Conservation (phyloP, 129 eudicot species). For the Centrapalus pauciflorus region DNA sequence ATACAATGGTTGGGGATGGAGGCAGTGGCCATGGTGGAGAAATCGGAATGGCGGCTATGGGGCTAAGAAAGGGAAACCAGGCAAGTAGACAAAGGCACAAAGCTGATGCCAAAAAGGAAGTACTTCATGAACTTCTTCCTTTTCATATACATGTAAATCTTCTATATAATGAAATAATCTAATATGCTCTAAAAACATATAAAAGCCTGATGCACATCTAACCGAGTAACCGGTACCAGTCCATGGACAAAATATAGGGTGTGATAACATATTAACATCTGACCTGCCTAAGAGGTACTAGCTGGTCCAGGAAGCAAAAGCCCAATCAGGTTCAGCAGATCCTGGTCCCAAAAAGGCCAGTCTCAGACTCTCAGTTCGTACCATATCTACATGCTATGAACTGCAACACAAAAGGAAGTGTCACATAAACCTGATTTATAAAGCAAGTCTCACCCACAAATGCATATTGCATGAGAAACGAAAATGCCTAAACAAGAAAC, state of each 20-base stretch:
- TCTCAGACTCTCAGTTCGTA: no score
- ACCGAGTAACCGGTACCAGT: no score
- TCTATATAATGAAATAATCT: not conserved
- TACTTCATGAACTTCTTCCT: not conserved
- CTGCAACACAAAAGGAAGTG: not conserved
- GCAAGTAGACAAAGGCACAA: not conserved
- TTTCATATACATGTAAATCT: not conserved
- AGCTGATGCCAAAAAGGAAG: not conserved
- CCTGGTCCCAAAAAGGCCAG: not conserved
- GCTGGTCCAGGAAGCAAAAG: no score
- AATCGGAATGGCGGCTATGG: not conserved
- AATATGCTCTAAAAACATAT: no score
- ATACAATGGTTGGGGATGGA: not conserved
- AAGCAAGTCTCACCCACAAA: not conserved
- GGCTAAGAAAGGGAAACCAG: slow-evolving; percentile 2
- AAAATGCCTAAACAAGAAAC: not conserved
- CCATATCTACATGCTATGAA: no score
- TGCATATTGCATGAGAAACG: not conserved
- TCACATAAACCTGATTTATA: not conserved
- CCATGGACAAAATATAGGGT: not conserved
- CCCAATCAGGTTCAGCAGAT: not conserved
- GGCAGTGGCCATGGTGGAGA: not conserved
- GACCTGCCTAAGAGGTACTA: no score
- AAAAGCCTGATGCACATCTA: no score
- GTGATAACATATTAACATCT: no score